A percentile compares a stretch with the other conserved stretches of the same genome.
These are phyloP conservation scores for Meyerozyma athensensis DNA, from an alignment of 1,139 yeast genomes.

Conservation along the genomic window DNA sequence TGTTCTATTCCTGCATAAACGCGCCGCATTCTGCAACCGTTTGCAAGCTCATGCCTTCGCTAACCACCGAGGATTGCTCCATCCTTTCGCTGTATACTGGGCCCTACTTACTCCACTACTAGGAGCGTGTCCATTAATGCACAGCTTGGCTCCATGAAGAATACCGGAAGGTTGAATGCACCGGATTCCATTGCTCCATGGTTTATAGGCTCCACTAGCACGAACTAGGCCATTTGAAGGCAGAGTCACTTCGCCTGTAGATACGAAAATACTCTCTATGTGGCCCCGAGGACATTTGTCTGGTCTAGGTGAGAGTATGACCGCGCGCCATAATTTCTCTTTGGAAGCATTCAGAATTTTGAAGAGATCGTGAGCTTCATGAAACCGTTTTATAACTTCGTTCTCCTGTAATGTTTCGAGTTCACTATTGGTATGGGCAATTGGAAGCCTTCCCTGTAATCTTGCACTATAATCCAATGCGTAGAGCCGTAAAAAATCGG, in stretches of 20 bases:
- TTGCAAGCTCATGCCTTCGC: not conserved
- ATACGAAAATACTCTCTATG: slow-evolving; percentile 22
- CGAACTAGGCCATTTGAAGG: slow-evolving; percentile 3
- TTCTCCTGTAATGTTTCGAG: slow-evolving; percentile 3
- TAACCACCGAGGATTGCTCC: slow-evolving; percentile 49
- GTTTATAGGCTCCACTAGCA: not conserved
- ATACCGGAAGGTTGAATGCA: slow-evolving; percentile 35
- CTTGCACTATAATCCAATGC: slow-evolving; percentile 43
- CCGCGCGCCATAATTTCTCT: slow-evolving; percentile 47
- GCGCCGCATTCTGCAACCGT: too few relatives aligned
- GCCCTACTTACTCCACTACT: slow-evolving; percentile 34
- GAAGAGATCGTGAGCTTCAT: slow-evolving; percentile 22
- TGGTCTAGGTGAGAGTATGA: slow-evolving; percentile 42
- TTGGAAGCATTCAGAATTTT: slow-evolving; percentile 34
- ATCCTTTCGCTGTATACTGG: slow-evolving; percentile 52
- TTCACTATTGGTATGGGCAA: slow-evolving; percentile 25
- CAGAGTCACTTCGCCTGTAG: slow-evolving; percentile 13
- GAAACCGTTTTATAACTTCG: slow-evolving; percentile 19
- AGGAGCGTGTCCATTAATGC: slow-evolving; percentile 33
- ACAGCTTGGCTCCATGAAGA: slow-evolving; percentile 18
- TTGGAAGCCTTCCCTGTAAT: slow-evolving; percentile 24
- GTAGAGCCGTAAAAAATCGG: slow-evolving; percentile 41
- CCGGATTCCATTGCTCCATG: not conserved
- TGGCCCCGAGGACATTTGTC: slow-evolving; percentile 29
- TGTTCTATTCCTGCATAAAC: too few relatives aligned